A percentile compares a stretch with the other conserved stretches of the same genome.
Conservation (phyloP, 176 grass and related monocot genomes). For the Eremochloa ophiuroides region DNA sequence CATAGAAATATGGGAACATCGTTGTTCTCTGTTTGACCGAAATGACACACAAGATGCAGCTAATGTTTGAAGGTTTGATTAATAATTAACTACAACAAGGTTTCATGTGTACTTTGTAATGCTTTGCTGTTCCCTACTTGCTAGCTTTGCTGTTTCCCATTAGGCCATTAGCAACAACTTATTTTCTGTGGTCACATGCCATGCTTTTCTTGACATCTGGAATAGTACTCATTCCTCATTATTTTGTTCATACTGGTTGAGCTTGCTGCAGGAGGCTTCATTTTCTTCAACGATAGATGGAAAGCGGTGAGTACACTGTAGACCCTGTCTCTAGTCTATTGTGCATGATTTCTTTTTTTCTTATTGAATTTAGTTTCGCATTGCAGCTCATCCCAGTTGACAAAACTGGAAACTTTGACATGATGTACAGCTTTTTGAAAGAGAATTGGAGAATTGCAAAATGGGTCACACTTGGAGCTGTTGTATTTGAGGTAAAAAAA, state of each 20-base stretch:
- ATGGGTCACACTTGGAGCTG: constrained; percentile 81
- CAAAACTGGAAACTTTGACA: constrained; percentile 78
- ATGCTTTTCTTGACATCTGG: constrained; percentile 51
- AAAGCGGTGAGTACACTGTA: constrained; percentile 42
- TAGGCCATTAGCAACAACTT: not conserved
- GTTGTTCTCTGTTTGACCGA: not conserved
- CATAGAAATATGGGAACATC: not conserved
- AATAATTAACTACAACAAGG: not conserved
- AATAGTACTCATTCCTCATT: constrained; percentile 83
- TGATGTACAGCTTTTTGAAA: constrained; percentile 78
- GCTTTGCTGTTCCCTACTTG: not conserved
- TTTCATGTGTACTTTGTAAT: not conserved
- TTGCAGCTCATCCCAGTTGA: constrained; percentile 72
- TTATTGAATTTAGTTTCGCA: not conserved
- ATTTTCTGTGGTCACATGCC: constrained; percentile 4
- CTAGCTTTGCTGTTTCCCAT: not conserved
- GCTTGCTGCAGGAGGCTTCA: constrained; percentile 68
- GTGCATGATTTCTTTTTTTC: not conserved
- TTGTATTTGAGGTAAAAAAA: constrained; percentile 67
- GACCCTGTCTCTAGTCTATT: not conserved
- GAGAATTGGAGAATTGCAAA: constrained; percentile 75
- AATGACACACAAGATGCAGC: not conserved
- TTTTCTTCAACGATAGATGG: constrained; percentile 86
- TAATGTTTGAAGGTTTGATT: not conserved
- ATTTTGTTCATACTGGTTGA: constrained; percentile 86